Base-by-base conservation (phyloP, 345 rosid species). In the Leavenworthia alabamica region DNA sequence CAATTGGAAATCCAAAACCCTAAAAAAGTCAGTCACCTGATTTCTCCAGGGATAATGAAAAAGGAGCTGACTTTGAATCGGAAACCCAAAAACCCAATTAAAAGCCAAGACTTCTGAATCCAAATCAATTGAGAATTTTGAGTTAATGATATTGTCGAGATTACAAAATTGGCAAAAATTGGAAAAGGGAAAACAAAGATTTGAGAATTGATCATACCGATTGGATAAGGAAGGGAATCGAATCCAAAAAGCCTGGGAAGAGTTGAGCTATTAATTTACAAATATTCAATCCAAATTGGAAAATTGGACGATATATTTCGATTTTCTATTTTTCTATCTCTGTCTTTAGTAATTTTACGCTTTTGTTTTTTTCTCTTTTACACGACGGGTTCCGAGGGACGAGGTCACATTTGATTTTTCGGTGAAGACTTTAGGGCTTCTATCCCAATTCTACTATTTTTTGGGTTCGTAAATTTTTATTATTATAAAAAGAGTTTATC, bases 21-120 rank as follows among this genome's bases (percentile, higher is more conserved):
- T 26, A 19, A 29, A 15, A 3, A 33, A 39, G n/a, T 62, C 51
- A 39, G n/a, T 62, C 51, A 70, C 75, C 54, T 71, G 75, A 48
- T 39, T 47, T 53, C 26, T 54, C 41, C 31, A 48, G 14, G 24
- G 59, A 50, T 49, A 23, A 41, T 5, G 8, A 17, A 23, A 69
- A 63, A 56, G 16, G 68, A 48, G 70, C 47, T 55, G 42, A 33
- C 64, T 62, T 64, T 62, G 28, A 48, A 46, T 20, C 60, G 24
- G 51, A 62, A 31, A 37, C 42, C 60, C 75, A 70, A 56, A n/a
- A n/a, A 56, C 42, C 75, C 75, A 64, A 64, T 55, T 7, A 64
- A 62, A 70, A 62, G 52, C 64, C 41, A 7, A 62, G 46, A 49
- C 75, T 71, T 56, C 70, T 63, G 66, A 40, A 70, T 19, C 23